Evolutionary conservation across 495 filamentous ascomycete genomes (phyloP).

Genomic region (Neurospora intermedia): DNA sequence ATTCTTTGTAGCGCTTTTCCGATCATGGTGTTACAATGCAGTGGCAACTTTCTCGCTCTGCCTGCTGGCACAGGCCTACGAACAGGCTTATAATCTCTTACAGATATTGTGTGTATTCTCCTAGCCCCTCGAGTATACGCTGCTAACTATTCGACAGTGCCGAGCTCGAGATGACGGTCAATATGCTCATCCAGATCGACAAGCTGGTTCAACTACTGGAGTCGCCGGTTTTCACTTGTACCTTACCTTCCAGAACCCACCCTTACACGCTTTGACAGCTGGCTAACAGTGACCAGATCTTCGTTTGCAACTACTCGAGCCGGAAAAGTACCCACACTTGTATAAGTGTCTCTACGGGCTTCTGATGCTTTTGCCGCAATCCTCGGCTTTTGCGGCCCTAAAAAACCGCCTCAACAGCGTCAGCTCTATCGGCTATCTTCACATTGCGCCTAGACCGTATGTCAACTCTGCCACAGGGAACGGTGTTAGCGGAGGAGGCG

Average conservation of each 20-base stretch:
- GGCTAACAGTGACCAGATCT: constrained; percentile 50
- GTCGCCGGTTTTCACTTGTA: constrained; percentile 95
- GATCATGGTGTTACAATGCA: constrained; percentile 97
- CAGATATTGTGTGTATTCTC: constrained; percentile 71
- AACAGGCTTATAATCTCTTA: constrained; percentile 92
- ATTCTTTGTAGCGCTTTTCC: constrained; percentile 89
- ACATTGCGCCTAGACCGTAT: constrained; percentile 73
- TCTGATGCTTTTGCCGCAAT: constrained; percentile 95
- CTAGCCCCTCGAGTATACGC: background rate
- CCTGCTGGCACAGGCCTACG: constrained; percentile 92
- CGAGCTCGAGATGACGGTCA: constrained; percentile 97
- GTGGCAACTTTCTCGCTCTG: constrained; percentile 96
- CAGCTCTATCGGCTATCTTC: constrained; percentile 90
- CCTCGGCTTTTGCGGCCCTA: constrained; percentile 88
- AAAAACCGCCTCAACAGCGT: constrained; percentile 97
- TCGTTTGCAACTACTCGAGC: constrained; percentile 93
- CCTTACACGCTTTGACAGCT: background rate
- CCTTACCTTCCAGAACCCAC: constrained; percentile 10
- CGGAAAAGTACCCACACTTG: constrained; percentile 87
- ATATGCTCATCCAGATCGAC: constrained; percentile 97
- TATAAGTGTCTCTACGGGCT: constrained; percentile 98
- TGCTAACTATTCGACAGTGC: constrained; percentile 45
- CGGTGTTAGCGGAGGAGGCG: constrained; percentile 1
- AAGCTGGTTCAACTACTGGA: constrained; percentile 97
- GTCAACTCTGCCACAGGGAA: constrained; percentile 24